Evolutionary conservation across 768 basidiomycete genomes (phyloP).

Genomic region (Boletus rex-veris): DNA sequence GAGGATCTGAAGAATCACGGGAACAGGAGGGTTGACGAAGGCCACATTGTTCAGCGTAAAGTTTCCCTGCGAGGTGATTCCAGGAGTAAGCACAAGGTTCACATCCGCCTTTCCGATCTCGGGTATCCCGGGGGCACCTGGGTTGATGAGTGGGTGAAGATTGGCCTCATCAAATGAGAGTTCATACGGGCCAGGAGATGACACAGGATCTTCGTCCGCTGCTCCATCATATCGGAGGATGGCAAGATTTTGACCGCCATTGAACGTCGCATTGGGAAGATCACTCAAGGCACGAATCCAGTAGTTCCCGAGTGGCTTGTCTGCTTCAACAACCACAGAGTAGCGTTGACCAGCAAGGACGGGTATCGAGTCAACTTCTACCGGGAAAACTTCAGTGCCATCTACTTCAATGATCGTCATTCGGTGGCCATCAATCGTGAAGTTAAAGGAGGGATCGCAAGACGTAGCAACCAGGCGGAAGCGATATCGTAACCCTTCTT

Average conservation of each 20-base stretch:
- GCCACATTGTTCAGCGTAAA: slow-evolving; percentile 28
- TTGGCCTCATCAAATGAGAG: slow-evolving; percentile 37
- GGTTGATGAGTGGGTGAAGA: slow-evolving; percentile 36
- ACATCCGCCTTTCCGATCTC: slow-evolving; percentile 40
- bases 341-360: slow-evolving; percentile 1
- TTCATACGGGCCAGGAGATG: slow-evolving; percentile 30
- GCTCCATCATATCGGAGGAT: slow-evolving; percentile 52
- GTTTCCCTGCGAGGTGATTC: background rate
- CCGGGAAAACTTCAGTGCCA: background rate
- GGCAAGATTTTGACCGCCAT: slow-evolving; percentile 42
- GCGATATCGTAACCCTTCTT: background rate
- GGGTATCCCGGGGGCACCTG: slow-evolving; percentile 39
- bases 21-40: slow-evolving; percentile 40
- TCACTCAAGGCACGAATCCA: background rate
- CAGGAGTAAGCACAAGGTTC: slow-evolving; percentile 23
- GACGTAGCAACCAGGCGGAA: background rate
- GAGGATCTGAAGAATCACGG: slow-evolving; percentile 30
- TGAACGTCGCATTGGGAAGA: slow-evolving; percentile 24
- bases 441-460: background rate
- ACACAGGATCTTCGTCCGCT: slow-evolving; percentile 40
- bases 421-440: slow-evolving; percentile 4
- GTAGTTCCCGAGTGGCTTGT: background rate
- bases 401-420: slow-evolving; percentile 7
- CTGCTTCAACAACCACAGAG: background rate
- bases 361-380: background rate